phyloP scores from a whole-genome alignment of 257 asterid species.

The Salvia splendens region DNA sequence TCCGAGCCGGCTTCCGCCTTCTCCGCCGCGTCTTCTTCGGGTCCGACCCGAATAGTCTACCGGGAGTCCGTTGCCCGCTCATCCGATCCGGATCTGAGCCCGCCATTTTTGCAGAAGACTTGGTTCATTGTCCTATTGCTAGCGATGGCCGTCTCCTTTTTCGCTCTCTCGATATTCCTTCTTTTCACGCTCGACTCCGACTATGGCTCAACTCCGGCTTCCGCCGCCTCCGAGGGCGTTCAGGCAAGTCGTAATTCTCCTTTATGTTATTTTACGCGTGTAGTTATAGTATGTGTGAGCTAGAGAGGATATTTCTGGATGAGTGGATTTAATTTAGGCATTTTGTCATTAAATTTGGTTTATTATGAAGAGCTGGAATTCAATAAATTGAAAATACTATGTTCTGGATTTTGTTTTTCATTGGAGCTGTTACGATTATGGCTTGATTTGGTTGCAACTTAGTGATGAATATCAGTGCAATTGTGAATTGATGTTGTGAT shows the following conservation, averaged over 20 bases:
- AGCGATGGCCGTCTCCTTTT: slow-evolving; percentile 74
- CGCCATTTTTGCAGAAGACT: slow-evolving; percentile 79
- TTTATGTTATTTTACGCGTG: background rate
- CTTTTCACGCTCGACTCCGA: slow-evolving; percentile 72
- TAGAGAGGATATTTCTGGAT: too few species aligned
- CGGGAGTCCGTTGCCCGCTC: slow-evolving; percentile 48
- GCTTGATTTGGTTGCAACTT: background rate
- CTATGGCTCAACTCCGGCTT: slow-evolving; percentile 58
- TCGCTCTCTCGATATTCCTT: slow-evolving; percentile 72
- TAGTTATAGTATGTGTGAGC: too few species aligned
- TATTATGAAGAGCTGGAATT: too few species aligned
- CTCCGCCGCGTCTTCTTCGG: slow-evolving; percentile 41
- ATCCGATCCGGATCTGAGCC: slow-evolving; percentile 52
- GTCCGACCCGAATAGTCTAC: slow-evolving; percentile 65
- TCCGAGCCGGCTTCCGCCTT: slow-evolving; percentile 56
- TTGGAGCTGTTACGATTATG: too few species aligned
- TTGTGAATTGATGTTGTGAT: slow-evolving; percentile 17
- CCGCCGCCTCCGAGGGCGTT: slow-evolving; percentile 94
- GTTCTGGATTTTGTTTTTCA: too few species aligned
- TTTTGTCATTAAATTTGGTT: too few species aligned
- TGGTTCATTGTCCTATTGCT: slow-evolving; percentile 72
- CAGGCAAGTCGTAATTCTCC: slow-evolving; percentile 50
- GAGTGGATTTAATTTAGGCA: too few species aligned
- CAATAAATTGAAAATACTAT: too few species aligned
- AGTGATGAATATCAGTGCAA: slow-evolving; percentile 6